Evolutionary conservation across 352 stramenopile species (phyloP).

Genomic region (Phytophthora lateralis): DNA sequence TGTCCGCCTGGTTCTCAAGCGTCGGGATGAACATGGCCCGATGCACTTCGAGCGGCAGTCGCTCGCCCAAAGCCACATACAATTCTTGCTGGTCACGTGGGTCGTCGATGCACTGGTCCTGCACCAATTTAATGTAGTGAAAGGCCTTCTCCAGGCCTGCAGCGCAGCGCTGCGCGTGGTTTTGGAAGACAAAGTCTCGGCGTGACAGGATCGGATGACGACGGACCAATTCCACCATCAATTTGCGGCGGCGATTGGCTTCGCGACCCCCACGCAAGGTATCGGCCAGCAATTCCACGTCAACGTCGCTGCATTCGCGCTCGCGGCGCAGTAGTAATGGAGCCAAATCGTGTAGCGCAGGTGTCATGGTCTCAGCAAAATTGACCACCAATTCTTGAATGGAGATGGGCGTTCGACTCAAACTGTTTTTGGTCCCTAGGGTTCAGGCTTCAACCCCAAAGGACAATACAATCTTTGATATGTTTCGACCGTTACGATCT

Average conservation of each 20-base stretch:
- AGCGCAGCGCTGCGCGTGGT: slow-evolving; percentile 31
- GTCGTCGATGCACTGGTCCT: slow-evolving; percentile 23
- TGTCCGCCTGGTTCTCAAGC: slow-evolving; percentile 33
- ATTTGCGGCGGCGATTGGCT: slow-evolving; percentile 32
- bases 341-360: slow-evolving; percentile 28
- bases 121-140: slow-evolving; percentile 33
- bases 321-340: slow-evolving; percentile 26
- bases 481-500: not conserved
- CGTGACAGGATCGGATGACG: slow-evolving; percentile 26
- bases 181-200: slow-evolving; percentile 22
- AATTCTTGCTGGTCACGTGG: slow-evolving; percentile 26
- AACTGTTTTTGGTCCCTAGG: not conserved
- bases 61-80: slow-evolving; percentile 30
- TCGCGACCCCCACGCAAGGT: slow-evolving; percentile 29
- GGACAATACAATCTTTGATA: not conserved
- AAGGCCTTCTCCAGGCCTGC: slow-evolving; percentile 29
- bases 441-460: not conserved
- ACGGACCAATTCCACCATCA: slow-evolving; percentile 29
- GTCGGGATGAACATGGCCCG: slow-evolving; percentile 34
- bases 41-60: slow-evolving; percentile 33
- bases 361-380: slow-evolving; percentile 13
- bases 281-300: slow-evolving; percentile 26
- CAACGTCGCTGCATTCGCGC: slow-evolving; percentile 24
- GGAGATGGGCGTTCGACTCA: slow-evolving; percentile 17
- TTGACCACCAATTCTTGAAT: slow-evolving; percentile 17